Conservation (phyloP, 352 stramenopile genomes). For the Pythium sp. region DNA sequence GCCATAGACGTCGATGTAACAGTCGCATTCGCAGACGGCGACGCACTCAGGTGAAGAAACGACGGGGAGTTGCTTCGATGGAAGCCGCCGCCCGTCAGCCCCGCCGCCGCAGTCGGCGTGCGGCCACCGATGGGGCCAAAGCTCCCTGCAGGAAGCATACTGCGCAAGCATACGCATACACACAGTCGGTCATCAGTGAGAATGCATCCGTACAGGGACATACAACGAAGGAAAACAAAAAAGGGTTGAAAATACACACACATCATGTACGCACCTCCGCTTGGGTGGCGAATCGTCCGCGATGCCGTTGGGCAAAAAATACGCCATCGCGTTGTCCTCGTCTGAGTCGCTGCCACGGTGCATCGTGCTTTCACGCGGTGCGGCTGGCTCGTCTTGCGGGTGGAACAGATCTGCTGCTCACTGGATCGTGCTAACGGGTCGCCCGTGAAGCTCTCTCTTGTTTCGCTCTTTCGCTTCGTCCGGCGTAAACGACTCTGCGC, state of each 20-base stretch:
- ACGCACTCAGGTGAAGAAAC: slow-evolving; percentile 10
- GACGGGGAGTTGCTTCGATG: slow-evolving; percentile 18
- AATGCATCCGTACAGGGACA: background rate
- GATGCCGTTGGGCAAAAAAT: slow-evolving; percentile 86
- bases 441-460: background rate
- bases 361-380: slow-evolving; percentile 6
- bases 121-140: slow-evolving; percentile 48
- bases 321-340: slow-evolving; percentile 63
- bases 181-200: background rate
- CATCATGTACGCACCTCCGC: slow-evolving; percentile 35
- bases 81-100: slow-evolving; percentile 10
- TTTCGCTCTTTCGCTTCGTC: background rate
- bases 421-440: background rate
- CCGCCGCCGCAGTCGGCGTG: slow-evolving; percentile 11
- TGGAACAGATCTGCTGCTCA: background rate
- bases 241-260: background rate
- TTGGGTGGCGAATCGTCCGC: slow-evolving; percentile 78
- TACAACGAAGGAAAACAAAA: background rate
- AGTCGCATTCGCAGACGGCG: background rate
- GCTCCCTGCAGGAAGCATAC: slow-evolving; percentile 22
- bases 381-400: background rate
- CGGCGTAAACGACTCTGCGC: background rate
- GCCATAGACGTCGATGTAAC: background rate
- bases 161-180: background rate
- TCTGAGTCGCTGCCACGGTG: slow-evolving; percentile 37